These are phyloP conservation scores for Acanthochlamys bracteata DNA, from an alignment of 106 monocot genomes.

Conservation along the genomic window DNA sequence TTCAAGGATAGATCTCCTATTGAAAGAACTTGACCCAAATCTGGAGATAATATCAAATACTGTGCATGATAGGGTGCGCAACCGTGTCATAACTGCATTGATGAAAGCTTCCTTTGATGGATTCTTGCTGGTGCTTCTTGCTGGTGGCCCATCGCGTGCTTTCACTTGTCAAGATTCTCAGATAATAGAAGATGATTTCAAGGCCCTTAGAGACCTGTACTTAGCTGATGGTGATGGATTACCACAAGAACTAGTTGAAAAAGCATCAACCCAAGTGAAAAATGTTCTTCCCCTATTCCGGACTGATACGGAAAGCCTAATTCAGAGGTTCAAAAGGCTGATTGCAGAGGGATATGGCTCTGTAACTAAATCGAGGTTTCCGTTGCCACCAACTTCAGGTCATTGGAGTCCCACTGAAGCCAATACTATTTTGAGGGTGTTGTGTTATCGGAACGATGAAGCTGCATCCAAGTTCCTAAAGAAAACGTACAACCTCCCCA, in stretches of 20 bases:
- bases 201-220: conserved; percentile 41
- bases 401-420: conserved; percentile 83
- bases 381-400: conserved; percentile 60
- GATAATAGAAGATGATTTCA: conserved; percentile 63
- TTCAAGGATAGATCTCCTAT: conserved; percentile 50
- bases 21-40: conserved; percentile 72
- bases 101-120: conserved; percentile 80
- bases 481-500: conserved; percentile 84
- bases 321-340: conserved; percentile 43
- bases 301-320: conserved; percentile 40
- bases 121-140: conserved; percentile 59
- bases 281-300: conserved; percentile 51
- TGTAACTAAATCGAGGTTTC: conserved; percentile 36
- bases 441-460: conserved; percentile 81
- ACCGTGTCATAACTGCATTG: conserved; percentile 58
- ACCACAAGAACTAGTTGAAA: conserved; percentile 61
- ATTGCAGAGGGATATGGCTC: conserved; percentile 26
- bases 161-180: conserved; percentile 50
- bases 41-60: conserved; percentile 70
- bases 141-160: conserved; percentile 53
- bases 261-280: conserved; percentile 43
- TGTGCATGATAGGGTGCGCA: conserved; percentile 46
- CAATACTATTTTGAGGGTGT: conserved; percentile 72
- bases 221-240: conserved; percentile 71
- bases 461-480: conserved; percentile 80